These are phyloP conservation scores for Trichosporon inkin DNA, from an alignment of 1,284 basidiomycete genomes.

Conservation along the genomic window DNA sequence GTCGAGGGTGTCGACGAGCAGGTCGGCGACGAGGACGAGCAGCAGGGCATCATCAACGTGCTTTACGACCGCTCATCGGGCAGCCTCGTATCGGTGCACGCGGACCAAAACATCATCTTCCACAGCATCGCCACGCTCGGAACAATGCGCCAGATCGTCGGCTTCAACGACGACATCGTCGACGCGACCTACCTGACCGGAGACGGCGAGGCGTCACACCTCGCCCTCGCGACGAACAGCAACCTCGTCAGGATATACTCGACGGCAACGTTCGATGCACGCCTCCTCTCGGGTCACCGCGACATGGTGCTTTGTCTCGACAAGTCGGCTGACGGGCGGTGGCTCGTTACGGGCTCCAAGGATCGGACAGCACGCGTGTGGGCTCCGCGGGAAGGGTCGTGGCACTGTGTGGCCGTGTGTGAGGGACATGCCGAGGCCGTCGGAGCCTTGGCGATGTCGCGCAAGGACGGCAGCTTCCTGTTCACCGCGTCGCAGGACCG, in stretches of 20 bases:
- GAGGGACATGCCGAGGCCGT: constrained; percentile 94
- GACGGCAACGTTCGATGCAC: constrained; percentile 65
- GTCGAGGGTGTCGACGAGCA: constrained; percentile 53
- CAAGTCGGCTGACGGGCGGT: constrained; percentile 60
- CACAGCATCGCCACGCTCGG: constrained; percentile 64
- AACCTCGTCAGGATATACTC: constrained; percentile 85
- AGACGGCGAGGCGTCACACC: constrained; percentile 52
- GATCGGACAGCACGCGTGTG: constrained; percentile 85
- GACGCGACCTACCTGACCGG: constrained; percentile 69
- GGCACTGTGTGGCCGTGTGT: constrained; percentile 78
- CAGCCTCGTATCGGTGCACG: constrained; percentile 81
- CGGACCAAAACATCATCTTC: constrained; percentile 94
- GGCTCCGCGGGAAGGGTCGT: constrained; percentile 58
- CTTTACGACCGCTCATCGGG: constrained; percentile 60
- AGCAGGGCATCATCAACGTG: constrained; percentile 48
- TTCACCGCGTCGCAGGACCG: constrained; percentile 94
- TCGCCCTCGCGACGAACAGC: constrained; percentile 94
- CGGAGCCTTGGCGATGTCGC: constrained; percentile 79
- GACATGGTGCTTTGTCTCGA: constrained; percentile 89
- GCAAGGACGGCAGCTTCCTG: constrained; percentile 61
- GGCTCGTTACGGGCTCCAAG: constrained; percentile 87
- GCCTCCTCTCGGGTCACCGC: constrained; percentile 77
- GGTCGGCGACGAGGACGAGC: constrained; percentile 66
- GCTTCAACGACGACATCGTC: constrained; percentile 97
- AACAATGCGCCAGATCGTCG: constrained; percentile 80